Conservation (phyloP, 2,329 filamentous ascomycete species). For the Westerdykella aurantiaca region DNA sequence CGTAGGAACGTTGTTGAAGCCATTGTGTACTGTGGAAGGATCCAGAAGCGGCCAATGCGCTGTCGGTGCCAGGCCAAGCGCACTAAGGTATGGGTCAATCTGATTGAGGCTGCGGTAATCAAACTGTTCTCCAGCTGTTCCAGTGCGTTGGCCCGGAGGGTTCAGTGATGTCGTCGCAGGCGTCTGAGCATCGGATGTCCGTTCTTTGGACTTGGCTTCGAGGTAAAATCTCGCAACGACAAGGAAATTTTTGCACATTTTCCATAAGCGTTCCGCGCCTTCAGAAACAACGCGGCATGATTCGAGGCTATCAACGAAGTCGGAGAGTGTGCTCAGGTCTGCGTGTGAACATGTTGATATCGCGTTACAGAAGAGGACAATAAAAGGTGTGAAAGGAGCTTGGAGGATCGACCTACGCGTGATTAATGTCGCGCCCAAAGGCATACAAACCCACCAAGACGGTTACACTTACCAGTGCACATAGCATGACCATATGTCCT, state of each 20-base stretch:
- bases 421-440: no score
- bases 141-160: neutral
- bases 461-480: conserved; percentile 27
- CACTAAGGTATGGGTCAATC: conserved; percentile 61
- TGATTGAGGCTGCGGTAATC: conserved; percentile 26
- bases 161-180: neutral
- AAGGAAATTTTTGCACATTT: conserved; percentile 57
- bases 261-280: conserved; percentile 55
- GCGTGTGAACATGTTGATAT: conserved; percentile 48
- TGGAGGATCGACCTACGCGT: conserved; percentile 35
- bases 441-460: conserved; percentile 1
- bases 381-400: conserved; percentile 47
- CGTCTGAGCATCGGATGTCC: conserved; percentile 5
- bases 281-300: conserved; percentile 51
- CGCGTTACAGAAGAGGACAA: conserved; percentile 45
- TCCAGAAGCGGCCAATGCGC: conserved; percentile 18
- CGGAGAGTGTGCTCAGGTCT: conserved; percentile 52
- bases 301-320: conserved; percentile 54
- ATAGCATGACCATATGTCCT: conserved; percentile 33
- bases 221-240: conserved; percentile 58
- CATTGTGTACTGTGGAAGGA: conserved; percentile 5
- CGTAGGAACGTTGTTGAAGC: conserved; percentile 8
- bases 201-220: conserved; percentile 51
- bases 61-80: conserved; percentile 55
- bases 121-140: conserved; percentile 7